Conservation (phyloP, 208 protist genomes). For the Zelonia costaricensis region DNA sequence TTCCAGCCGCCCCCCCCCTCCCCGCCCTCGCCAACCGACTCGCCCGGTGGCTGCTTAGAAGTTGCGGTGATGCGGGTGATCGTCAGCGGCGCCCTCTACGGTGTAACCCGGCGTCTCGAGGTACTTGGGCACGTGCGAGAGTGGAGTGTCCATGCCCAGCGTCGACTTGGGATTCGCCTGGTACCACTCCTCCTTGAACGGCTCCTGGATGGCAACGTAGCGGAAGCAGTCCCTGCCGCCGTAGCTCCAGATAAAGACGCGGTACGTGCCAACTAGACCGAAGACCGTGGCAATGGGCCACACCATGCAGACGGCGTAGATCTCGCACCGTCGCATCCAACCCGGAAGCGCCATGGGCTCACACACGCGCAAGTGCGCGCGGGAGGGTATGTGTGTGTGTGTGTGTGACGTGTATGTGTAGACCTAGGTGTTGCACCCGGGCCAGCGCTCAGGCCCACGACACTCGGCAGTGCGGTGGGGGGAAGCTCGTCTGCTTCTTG, state of each 20-base stretch:
- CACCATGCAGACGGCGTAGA: conserved; percentile 86
- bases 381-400: too few species aligned
- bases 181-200: conserved; percentile 85
- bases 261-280: conserved; percentile 65
- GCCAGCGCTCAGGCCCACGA: too few species aligned
- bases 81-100: conserved; percentile 25
- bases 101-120: conserved; percentile 73
- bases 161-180: conserved; percentile 85
- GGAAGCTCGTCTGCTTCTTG: too few species aligned
- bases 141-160: conserved; percentile 78
- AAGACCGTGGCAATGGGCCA: conserved; percentile 75
- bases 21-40: too few species aligned
- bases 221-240: conserved; percentile 88
- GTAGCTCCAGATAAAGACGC: conserved; percentile 89
- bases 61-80: conserved; percentile 77
- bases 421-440: too few species aligned
- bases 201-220: conserved; percentile 84
- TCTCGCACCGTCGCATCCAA: conserved; percentile 75
- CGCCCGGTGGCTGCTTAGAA: too few species aligned
- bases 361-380: too few species aligned
- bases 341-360: conserved; percentile 75
- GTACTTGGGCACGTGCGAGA: conserved; percentile 85
- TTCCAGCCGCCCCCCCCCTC: background rate
- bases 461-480: too few species aligned
- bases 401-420: too few species aligned